Base-by-base conservation (phyloP, 495 filamentous ascomycete genomes). In the Daldinia loculata region DNA sequence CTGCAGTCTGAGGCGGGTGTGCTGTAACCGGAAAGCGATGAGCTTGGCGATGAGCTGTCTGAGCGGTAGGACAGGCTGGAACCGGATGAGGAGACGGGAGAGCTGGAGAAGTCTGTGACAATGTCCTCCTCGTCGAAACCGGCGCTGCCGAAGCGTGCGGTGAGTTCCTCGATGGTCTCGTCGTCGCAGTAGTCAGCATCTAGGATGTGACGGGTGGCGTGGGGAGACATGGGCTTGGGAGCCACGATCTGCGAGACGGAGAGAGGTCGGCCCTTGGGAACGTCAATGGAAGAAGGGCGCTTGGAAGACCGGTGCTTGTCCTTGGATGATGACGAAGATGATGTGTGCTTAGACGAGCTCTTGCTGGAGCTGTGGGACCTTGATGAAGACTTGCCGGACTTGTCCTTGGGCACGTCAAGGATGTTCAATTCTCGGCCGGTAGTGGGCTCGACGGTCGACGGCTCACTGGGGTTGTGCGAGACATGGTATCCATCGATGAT, bases 401-500 rank as follows among this genome's bases (percentile, higher is more conserved):
- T 79, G 69, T 80, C 77, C 77, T 80, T 81, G 72, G 85, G 80
- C 45, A 85, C 84, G 70, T 89, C 87, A 75, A 90, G 86, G 80
- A 90, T 89, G 83, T 90, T 99, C 63, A 99, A 87, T 79, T 91
- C 91, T 80, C 96, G 95, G 84, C 94, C 93, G 72, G 96, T 98
- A 76, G 94, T 98, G 74, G 95, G 94, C 86, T 99, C 95, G 76
- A 91, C 90, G 81, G 93, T 97, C 79, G 90, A 93, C 63, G 91
- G 87, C 78, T 92, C 88, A 76, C 92, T 93, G 56, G 96, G 95
- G 83, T 99, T 95, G 86, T 98, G 95, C 53, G 95, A 95, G 80
- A 97, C 91, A 81, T 98, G 94, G 89, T 98, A 98, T 66, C 95
- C 95, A 78, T 99, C 95, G 83, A 98, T 96, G 91, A 99, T 97